phyloP scores from a whole-genome alignment of 148 eudicot genomes.

The Persicaria maculosa region DNA sequence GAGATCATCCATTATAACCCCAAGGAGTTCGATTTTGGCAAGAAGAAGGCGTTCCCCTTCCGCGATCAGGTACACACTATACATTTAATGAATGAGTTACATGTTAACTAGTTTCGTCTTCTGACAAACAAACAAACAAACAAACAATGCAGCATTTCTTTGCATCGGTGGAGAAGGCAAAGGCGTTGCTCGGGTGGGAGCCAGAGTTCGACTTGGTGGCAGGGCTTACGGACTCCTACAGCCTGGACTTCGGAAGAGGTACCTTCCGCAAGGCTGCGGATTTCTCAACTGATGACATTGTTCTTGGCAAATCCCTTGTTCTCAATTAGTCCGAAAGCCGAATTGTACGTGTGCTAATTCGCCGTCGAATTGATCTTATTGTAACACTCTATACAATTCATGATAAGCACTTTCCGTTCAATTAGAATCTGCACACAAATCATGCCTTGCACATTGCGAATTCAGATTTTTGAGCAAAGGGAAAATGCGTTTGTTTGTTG shows the following conservation, averaged over 20 bases:
- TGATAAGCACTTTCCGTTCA: too few species aligned
- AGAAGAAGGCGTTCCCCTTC: slow-evolving; percentile 95
- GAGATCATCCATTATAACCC: slow-evolving; percentile 90
- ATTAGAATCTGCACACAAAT: too few species aligned
- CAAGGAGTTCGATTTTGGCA: slow-evolving; percentile 91
- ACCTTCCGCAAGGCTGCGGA: slow-evolving; percentile 90
- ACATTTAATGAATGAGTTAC: not conserved
- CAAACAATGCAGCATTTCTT: slow-evolving; percentile 79
- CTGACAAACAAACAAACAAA: not conserved
- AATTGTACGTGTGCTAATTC: too few species aligned
- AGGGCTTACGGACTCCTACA: slow-evolving; percentile 88
- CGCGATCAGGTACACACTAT: slow-evolving; percentile 76
- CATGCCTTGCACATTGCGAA: too few species aligned
- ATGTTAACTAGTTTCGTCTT: not conserved
- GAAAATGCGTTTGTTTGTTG: too few species aligned
- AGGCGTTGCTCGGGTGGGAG: slow-evolving; percentile 62
- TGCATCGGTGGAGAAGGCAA: slow-evolving; percentile 88
- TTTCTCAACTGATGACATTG: slow-evolving; percentile 87
- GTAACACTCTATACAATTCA: too few species aligned
- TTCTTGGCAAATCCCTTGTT: slow-evolving; percentile 79
- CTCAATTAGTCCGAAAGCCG: not conserved
- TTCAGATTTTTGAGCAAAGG: not conserved
- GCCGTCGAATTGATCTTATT: too few species aligned
- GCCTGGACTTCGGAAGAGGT: slow-evolving; percentile 88
- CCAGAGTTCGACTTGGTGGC: slow-evolving; percentile 80